These are phyloP conservation scores for Prototheca wickerhamii DNA, from an alignment of 163 green algal genomes.

Conservation along the genomic window DNA sequence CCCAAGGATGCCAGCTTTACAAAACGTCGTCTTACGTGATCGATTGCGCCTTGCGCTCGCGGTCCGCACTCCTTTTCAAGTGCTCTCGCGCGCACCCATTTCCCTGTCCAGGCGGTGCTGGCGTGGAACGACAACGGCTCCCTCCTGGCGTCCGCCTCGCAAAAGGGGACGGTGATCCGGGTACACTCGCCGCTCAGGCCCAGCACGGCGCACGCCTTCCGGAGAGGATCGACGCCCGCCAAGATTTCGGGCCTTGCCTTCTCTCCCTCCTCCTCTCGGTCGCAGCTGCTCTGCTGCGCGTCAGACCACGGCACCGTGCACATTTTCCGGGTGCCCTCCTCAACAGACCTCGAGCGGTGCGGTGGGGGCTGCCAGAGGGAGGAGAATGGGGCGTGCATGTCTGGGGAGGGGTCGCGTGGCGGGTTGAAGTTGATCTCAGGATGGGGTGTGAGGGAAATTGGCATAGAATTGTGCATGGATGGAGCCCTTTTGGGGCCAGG, in stretches of 20 bases:
- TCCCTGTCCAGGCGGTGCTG: constrained; percentile 27
- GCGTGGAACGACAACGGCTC: constrained; percentile 53
- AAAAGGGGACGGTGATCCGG: constrained; percentile 69
- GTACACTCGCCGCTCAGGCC: constrained; percentile 40
- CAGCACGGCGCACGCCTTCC: constrained; percentile 25
- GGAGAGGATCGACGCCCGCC: constrained; percentile 50
- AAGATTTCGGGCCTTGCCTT: constrained; percentile 62
- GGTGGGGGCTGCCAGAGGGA: neutral
- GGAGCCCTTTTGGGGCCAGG: too few relatives aligned
- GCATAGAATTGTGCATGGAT: too few relatives aligned
- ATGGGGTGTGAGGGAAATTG: too few relatives aligned
- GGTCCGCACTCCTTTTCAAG: neutral
- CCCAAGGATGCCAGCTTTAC: too few relatives aligned
- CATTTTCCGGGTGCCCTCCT: constrained; percentile 38
- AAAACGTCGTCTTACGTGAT: too few relatives aligned
- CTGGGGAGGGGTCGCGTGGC: neutral
- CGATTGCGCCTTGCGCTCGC: too few relatives aligned
- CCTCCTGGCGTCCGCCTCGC: constrained; percentile 64
- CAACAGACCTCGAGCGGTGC: constrained; percentile 22
- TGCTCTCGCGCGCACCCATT: neutral
- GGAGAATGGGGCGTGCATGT: neutral
- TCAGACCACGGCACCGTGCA: constrained; percentile 60
- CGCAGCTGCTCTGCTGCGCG: constrained; percentile 48
- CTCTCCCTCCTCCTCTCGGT: constrained; percentile 26
- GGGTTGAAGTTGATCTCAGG: neutral